Conservation (phyloP, 1,284 basidiomycete genomes). For the Sutorius eximius region DNA sequence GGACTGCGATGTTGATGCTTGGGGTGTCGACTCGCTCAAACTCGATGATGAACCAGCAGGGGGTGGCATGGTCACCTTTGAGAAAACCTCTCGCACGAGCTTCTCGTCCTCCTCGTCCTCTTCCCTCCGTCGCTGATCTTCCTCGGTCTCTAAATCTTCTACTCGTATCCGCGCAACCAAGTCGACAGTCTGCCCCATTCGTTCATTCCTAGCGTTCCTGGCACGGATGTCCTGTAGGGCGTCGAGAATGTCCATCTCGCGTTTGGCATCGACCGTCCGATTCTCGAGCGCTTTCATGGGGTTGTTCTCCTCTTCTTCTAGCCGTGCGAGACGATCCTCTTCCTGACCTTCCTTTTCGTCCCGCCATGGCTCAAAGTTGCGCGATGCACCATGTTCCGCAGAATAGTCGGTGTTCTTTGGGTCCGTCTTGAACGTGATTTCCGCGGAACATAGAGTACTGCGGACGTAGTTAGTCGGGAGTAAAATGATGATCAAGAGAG, state of each 20-base stretch:
- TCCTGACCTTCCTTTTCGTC: slow-evolving; percentile 73
- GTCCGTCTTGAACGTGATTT: slow-evolving; percentile 99
- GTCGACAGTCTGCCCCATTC: slow-evolving; percentile 68
- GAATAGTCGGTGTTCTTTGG: slow-evolving; percentile 96
- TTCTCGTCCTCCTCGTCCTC: slow-evolving; percentile 92
- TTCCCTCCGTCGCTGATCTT: slow-evolving; percentile 60
- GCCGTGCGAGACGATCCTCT: slow-evolving; percentile 72
- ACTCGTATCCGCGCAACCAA: slow-evolving; percentile 54
- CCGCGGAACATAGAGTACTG: slow-evolving; percentile 91
- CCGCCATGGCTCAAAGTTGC: slow-evolving; percentile 93
- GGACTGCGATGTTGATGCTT: slow-evolving; percentile 37
- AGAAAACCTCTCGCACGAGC: slow-evolving; percentile 84
- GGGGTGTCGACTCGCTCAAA: slow-evolving; percentile 30
- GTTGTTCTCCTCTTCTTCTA: slow-evolving; percentile 89
- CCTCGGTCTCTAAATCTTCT: slow-evolving; percentile 70
- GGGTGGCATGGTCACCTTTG: slow-evolving; percentile 59
- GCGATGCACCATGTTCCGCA: slow-evolving; percentile 90
- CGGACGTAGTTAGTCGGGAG: slow-evolving; percentile 1
- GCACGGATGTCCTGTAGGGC: slow-evolving; percentile 93
- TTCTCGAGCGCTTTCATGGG: slow-evolving; percentile 97
- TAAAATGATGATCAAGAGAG: background rate
- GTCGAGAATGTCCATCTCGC: slow-evolving; percentile 99
- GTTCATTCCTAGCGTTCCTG: slow-evolving; percentile 89
- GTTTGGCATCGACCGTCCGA: slow-evolving; percentile 85
- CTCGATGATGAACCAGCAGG: slow-evolving; percentile 24